Percentiles rank a stretch among this genome's conserved stretches.
Conservation (phyloP, 75 land plant genomes). For the Picea sitchensis region DNA sequence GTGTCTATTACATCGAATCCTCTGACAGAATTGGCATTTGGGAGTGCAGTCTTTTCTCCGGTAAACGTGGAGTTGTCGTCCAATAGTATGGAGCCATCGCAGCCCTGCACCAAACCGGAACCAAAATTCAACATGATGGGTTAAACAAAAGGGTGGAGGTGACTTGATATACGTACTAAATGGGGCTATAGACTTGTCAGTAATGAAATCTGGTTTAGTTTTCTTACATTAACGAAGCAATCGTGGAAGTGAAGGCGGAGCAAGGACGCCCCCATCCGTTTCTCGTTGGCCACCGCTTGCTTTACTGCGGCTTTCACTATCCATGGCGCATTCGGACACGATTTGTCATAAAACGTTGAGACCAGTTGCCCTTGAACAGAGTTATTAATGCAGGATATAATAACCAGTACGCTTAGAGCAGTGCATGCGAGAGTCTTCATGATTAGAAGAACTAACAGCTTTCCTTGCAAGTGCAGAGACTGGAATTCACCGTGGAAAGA, state of each 20-base stretch:
- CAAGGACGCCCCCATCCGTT: constrained; percentile 11
- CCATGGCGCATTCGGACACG: constrained; percentile 6
- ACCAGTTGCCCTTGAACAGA: constrained; percentile 9
- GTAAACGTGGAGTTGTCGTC: constrained; percentile 12
- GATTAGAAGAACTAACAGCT: too few relatives aligned
- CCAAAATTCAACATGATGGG: too few relatives aligned
- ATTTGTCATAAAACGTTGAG: constrained; percentile 11
- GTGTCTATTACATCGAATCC: constrained; percentile 29
- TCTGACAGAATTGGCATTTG: constrained; percentile 16
- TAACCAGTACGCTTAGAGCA: too few relatives aligned
- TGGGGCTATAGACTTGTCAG: too few relatives aligned
- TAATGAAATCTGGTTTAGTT: too few relatives aligned
- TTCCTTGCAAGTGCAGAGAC: too few relatives aligned
- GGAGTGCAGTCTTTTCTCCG: constrained; percentile 18
- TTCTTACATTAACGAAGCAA: constrained; percentile 10
- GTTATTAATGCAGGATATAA: too few relatives aligned
- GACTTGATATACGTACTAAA: too few relatives aligned
- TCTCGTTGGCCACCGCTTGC: not conserved
- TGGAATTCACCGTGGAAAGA: too few relatives aligned
- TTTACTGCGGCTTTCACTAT: constrained; percentile 1
- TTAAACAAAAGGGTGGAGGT: too few relatives aligned
- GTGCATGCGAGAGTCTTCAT: too few relatives aligned
- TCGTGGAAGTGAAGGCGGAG: constrained; percentile 17
- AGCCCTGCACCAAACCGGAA: constrained; percentile 32
- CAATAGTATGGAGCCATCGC: constrained; percentile 27